These are phyloP conservation scores for Mortierella sp. DNA, from an alignment of 371 early-diverging fungal species.

Conservation along the genomic window DNA sequence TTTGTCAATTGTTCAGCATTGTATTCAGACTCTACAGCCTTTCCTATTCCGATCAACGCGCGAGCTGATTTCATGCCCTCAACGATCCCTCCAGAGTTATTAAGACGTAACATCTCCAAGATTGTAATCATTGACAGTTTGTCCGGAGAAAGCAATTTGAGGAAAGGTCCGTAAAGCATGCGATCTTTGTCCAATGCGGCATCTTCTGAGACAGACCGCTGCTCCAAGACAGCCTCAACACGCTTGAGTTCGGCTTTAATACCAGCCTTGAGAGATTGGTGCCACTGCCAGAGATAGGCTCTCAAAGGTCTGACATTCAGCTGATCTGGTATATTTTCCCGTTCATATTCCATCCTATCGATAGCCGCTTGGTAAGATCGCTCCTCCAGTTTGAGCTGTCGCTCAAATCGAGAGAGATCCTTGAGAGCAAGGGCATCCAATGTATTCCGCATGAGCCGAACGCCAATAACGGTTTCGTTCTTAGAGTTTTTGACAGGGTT, in stretches of 20 bases:
- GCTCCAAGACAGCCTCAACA: conserved; percentile 53
- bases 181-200: conserved; percentile 55
- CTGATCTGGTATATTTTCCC: conserved; percentile 63
- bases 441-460: conserved; percentile 81
- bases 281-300: conserved; percentile 82
- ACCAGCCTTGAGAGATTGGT: conserved; percentile 73
- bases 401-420: conserved; percentile 75
- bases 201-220: conserved; percentile 23
- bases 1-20: conserved; percentile 82
- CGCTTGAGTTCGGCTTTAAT: conserved; percentile 75
- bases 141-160: conserved; percentile 78
- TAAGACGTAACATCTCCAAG: conserved; percentile 79
- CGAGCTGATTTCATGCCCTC: conserved; percentile 76
- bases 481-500: conserved; percentile 80
- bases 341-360: conserved; percentile 74
- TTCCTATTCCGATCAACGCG: conserved; percentile 79
- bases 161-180: conserved; percentile 75
- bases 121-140: conserved; percentile 90
- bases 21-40: conserved; percentile 87
- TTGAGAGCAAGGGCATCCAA: conserved; percentile 68
- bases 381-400: conserved; percentile 89
- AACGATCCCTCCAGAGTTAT: conserved; percentile 69
- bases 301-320: conserved; percentile 66
- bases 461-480: conserved; percentile 73
- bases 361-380: conserved; percentile 85